A percentile compares a stretch with the other conserved stretches of the same genome.
phyloP scores from a whole-genome alignment of 768 basidiomycete genomes.

The Boletellus ananas region DNA sequence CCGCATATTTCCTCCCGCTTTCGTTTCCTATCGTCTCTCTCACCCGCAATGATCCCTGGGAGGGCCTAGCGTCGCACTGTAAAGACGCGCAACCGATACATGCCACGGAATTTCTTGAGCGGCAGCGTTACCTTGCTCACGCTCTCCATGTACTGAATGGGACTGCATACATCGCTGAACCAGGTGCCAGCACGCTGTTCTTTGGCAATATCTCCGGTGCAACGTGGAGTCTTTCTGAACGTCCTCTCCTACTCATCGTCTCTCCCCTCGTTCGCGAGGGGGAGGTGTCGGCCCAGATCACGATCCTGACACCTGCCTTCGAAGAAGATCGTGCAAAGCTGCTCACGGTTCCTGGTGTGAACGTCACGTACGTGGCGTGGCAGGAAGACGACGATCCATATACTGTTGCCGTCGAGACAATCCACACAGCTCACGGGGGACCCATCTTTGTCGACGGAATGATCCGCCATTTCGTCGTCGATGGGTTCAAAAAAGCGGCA shows the following conservation, averaged over 20 bases:
- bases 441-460: constrained; percentile 59
- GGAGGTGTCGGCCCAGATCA: constrained; percentile 41
- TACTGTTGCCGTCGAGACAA: constrained; percentile 36
- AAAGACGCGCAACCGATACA: constrained; percentile 46
- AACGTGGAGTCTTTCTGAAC: constrained; percentile 72
- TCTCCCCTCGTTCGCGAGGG: constrained; percentile 35
- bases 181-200: constrained; percentile 66
- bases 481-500: constrained; percentile 52
- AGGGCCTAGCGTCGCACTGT: constrained; percentile 41
- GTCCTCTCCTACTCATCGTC: constrained; percentile 70
- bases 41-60: constrained; percentile 14
- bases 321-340: constrained; percentile 67
- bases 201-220: constrained; percentile 65
- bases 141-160: constrained; percentile 48
- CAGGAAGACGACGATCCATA: constrained; percentile 70
- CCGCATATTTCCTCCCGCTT: background rate
- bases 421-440: constrained; percentile 25
- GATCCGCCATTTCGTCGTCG: constrained; percentile 59
- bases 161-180: constrained; percentile 75
- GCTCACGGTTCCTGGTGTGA: constrained; percentile 48
- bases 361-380: constrained; percentile 53
- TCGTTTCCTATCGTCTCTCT: background rate
- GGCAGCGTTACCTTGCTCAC: constrained; percentile 54
- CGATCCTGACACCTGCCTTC: constrained; percentile 72
- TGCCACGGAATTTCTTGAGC: constrained; percentile 41